These are phyloP conservation scores for Monilinia laxa DNA, from an alignment of 2,329 filamentous ascomycete genomes.

Conservation along the genomic window DNA sequence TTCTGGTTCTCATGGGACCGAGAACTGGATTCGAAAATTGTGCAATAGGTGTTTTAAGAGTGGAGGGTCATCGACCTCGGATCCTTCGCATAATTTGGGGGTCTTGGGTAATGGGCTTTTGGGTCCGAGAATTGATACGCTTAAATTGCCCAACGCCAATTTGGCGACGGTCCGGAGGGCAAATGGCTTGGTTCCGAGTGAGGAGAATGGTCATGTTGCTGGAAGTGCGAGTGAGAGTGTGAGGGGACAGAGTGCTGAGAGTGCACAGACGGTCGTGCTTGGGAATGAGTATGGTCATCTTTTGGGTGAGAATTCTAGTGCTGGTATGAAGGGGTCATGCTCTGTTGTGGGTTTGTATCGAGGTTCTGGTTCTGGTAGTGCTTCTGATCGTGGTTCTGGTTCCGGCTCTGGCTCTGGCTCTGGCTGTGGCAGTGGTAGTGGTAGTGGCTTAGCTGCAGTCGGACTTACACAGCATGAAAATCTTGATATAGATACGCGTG, in stretches of 20 bases:
- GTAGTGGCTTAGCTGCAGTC: neutral
- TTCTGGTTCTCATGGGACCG: neutral
- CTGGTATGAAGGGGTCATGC: too few species aligned
- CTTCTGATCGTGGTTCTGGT: neutral
- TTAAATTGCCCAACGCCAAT: slow-evolving; percentile 7
- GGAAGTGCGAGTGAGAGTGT: neutral
- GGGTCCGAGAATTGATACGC: slow-evolving; percentile 6
- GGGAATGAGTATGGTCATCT: neutral
- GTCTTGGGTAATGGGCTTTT: neutral
- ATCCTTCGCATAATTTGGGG: neutral
- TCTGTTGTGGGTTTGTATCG: too few species aligned
- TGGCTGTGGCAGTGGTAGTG: neutral
- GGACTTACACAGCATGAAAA: neutral
- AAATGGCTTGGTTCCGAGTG: neutral
- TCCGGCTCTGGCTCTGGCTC: neutral
- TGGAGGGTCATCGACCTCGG: neutral
- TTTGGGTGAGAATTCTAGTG: neutral
- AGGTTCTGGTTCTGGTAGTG: too few species aligned
- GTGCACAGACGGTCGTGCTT: slow-evolving; percentile 11
- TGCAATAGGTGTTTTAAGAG: slow-evolving; percentile 5
- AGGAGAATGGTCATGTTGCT: neutral
- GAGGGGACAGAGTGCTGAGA: neutral
- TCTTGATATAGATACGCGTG: neutral
- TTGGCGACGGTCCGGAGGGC: slow-evolving; percentile 16
- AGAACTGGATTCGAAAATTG: slow-evolving; percentile 5